Conservation (phyloP, 768 basidiomycete genomes). For the Lyophyllum shimeji region DNA sequence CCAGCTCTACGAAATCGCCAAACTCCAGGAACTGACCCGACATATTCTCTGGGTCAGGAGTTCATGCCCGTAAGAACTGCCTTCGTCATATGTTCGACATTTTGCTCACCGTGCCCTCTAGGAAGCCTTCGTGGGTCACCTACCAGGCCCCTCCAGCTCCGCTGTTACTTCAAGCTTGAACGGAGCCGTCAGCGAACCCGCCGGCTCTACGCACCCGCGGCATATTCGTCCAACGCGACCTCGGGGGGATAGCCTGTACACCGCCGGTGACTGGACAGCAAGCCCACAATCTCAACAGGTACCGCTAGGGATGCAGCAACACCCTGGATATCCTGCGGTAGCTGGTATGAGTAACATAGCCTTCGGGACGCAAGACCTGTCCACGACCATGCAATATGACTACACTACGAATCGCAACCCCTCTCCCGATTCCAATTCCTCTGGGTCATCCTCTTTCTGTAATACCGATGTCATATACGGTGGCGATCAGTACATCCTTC, state of each 20-base stretch:
- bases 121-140: slow-evolving; percentile 29
- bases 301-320: slow-evolving; percentile 25
- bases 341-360: slow-evolving; percentile 15
- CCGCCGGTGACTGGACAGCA: slow-evolving; percentile 4
- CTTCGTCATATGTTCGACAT: background rate
- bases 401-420: slow-evolving; percentile 29
- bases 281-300: slow-evolving; percentile 15
- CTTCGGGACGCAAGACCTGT: slow-evolving; percentile 21
- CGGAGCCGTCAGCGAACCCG: slow-evolving; percentile 62
- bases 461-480: background rate
- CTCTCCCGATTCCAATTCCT: slow-evolving; percentile 41
- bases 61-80: slow-evolving; percentile 36
- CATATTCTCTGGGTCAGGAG: slow-evolving; percentile 28
- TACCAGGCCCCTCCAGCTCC: slow-evolving; percentile 39
- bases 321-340: slow-evolving; percentile 24
- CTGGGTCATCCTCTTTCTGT: slow-evolving; percentile 28
- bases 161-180: slow-evolving; percentile 52
- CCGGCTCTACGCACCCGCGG: slow-evolving; percentile 27
- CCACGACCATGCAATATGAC: slow-evolving; percentile 20
- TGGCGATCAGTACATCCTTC: slow-evolving; percentile 3
- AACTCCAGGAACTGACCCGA: slow-evolving; percentile 38
- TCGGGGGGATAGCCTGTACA: slow-evolving; percentile 8
- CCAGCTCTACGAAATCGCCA: slow-evolving; percentile 34
- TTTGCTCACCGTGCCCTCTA: slow-evolving; percentile 9
- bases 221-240: slow-evolving; percentile 16